Percentiles rank a stretch among this genome's conserved stretches.
Conservation (phyloP, 179 eudicot species). For the Spergularia azorica region DNA sequence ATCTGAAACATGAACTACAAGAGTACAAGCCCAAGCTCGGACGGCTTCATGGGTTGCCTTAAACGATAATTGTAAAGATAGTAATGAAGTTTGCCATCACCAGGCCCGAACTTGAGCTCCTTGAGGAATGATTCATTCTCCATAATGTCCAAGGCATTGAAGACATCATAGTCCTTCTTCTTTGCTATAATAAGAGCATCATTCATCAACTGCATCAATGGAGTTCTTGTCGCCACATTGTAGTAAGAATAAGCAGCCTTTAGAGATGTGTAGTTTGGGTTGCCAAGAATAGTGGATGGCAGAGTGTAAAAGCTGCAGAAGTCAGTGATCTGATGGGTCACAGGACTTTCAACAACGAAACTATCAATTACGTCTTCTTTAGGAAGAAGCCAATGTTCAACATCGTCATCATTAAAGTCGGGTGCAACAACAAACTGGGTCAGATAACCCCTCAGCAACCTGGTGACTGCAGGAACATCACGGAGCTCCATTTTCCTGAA, state of each 20-base stretch:
- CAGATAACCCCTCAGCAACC: conserved; percentile 61
- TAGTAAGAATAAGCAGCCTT: conserved; percentile 85
- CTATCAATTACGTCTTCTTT: conserved; percentile 62
- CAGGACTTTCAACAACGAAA: conserved; percentile 68
- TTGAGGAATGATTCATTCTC: conserved; percentile 64
- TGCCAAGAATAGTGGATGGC: conserved; percentile 70
- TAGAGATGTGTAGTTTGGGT: conserved; percentile 54
- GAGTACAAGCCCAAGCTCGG: conserved; percentile 77
- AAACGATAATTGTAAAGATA: conserved; percentile 71
- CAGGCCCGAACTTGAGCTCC: conserved; percentile 77
- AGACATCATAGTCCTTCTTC: conserved; percentile 61
- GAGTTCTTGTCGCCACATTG: conserved; percentile 72
- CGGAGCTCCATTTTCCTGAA: conserved; percentile 77
- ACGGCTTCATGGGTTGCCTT: conserved; percentile 54
- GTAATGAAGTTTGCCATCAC: conserved; percentile 80
- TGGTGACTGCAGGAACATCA: conserved; percentile 73
- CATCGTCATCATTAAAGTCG: conserved; percentile 70
- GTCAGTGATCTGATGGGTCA: conserved; percentile 71
- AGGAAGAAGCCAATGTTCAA: conserved; percentile 80
- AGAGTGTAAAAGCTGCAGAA: conserved; percentile 80
- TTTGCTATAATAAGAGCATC: conserved; percentile 71
- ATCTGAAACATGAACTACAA: conserved; percentile 40
- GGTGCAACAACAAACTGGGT: conserved; percentile 63
- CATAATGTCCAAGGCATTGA: conserved; percentile 79
- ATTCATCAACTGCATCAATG: conserved; percentile 73